phyloP scores from a whole-genome alignment of 495 filamentous ascomycete genomes.

The Friedmanniomyces endolithicus region DNA sequence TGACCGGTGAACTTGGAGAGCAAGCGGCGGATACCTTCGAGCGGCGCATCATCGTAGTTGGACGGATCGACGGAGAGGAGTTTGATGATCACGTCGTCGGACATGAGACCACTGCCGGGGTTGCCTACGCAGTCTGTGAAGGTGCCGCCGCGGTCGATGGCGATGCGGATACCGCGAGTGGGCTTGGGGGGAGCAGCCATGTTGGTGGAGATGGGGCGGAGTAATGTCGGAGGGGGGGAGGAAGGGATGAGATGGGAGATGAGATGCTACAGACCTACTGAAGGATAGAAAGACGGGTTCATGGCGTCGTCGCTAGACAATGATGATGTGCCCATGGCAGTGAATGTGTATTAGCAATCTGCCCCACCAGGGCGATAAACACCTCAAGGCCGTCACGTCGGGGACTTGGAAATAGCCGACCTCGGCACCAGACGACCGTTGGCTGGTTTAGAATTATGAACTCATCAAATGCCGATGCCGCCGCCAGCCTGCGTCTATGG shows the following conservation, averaged over 20 bases:
- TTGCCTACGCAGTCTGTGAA: constrained; percentile 49
- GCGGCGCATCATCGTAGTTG: constrained; percentile 42
- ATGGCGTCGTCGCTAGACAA: too few relatives aligned
- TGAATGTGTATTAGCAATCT: not conserved
- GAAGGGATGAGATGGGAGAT: not conserved
- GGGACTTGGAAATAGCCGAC: too few relatives aligned
- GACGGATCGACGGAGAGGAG: constrained; percentile 38
- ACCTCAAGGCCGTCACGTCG: not conserved
- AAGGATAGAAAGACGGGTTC: too few relatives aligned
- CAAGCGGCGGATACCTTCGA: constrained; percentile 73
- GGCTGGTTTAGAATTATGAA: too few relatives aligned
- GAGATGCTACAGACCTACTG: not conserved
- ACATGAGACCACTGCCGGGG: constrained; percentile 40
- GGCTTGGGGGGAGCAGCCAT: not conserved
- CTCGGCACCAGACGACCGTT: too few relatives aligned
- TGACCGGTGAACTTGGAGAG: constrained; percentile 65
- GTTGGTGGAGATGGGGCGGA: not conserved
- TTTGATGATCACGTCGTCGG: constrained; percentile 39
- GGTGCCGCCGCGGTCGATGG: constrained; percentile 46
- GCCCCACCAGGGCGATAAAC: not conserved
- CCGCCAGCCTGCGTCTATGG: too few relatives aligned
- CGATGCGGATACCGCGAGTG: constrained; percentile 30
- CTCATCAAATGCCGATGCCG: too few relatives aligned
- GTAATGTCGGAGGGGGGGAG: not conserved
- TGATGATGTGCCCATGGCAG: too few relatives aligned